phyloP scores from a whole-genome alignment of 305 asterid genomes.

The Striga hermonthica region DNA sequence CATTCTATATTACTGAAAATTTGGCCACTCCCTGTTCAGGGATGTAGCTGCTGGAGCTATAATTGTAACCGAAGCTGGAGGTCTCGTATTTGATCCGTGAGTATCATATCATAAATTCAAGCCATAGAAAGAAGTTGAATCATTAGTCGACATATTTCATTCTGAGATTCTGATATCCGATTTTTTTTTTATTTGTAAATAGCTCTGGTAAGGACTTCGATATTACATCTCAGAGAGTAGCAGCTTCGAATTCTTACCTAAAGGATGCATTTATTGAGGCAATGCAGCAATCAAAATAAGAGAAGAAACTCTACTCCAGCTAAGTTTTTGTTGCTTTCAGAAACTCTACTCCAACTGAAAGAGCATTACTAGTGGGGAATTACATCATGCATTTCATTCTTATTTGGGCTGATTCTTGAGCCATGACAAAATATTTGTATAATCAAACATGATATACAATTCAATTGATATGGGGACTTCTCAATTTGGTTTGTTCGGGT shows the following conservation, averaged over 20 bases:
- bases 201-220: conserved; percentile 81
- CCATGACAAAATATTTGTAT: conserved; percentile 29
- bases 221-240: conserved; percentile 74
- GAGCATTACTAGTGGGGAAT: conserved; percentile 20
- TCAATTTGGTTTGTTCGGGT: conserved; percentile 18
- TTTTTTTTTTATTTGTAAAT: conserved; percentile 28
- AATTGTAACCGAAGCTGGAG: conserved; percentile 90
- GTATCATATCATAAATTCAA: conserved; percentile 25
- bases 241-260: conserved; percentile 71
- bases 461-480: conserved; percentile 9
- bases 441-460: conserved; percentile 2
- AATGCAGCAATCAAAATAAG: conserved; percentile 52
- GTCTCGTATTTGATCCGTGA: conserved; percentile 88
- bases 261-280: conserved; percentile 70
- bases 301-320: conserved; percentile 21
- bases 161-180: background rate
- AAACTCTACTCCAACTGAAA: too few relatives aligned
- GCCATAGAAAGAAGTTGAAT: background rate
- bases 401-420: conserved; percentile 24
- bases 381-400: conserved; percentile 17
- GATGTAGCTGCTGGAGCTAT: conserved; percentile 96
- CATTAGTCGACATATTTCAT: background rate
- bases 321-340: conserved; percentile 30
- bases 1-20: background rate
- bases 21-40: conserved; percentile 41